A percentile compares a stretch with the other conserved stretches of the same genome.
phyloP scores from a whole-genome alignment of 495 filamentous ascomycete genomes.

The Poronia punctata region DNA sequence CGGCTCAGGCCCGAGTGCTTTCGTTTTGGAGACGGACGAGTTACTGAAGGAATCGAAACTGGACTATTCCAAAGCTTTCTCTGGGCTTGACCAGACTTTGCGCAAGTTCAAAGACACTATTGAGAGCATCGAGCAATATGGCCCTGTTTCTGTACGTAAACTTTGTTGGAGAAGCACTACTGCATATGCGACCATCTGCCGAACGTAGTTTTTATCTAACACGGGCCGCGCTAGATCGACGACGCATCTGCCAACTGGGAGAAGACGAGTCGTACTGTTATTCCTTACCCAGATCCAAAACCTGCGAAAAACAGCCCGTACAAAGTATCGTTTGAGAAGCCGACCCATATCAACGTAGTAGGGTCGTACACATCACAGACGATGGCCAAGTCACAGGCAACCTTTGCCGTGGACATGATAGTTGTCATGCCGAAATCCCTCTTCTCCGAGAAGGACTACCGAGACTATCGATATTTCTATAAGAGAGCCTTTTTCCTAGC shows the following conservation, averaged over 20 bases:
- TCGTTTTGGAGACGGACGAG: conserved; percentile 85
- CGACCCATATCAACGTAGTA: conserved; percentile 74
- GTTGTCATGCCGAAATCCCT: conserved; percentile 73
- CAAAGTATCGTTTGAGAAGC: conserved; percentile 68
- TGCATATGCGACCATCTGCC: no score
- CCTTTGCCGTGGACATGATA: conserved; percentile 67
- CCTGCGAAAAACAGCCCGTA: conserved; percentile 70
- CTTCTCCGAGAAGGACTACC: conserved; percentile 91
- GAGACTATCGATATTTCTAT: conserved; percentile 89
- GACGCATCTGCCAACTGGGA: conserved; percentile 64
- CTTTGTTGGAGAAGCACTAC: no score
- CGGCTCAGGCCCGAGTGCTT: conserved; percentile 49
- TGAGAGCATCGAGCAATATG: conserved; percentile 53
- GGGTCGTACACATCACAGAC: conserved; percentile 81
- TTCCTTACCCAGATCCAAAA: conserved; percentile 76
- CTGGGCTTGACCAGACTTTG: conserved; percentile 59
- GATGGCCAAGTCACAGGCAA: conserved; percentile 52
- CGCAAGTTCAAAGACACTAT: conserved; percentile 68
- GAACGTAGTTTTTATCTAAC: background rate
- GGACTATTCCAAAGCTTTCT: conserved; percentile 59
- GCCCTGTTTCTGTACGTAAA: conserved; percentile 46
- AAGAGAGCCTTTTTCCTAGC: conserved; percentile 90
- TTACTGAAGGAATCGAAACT: conserved; percentile 62
- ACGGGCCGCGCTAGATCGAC: conserved; percentile 37
- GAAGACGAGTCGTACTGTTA: conserved; percentile 53